A percentile compares a stretch with the other conserved stretches of the same genome.
phyloP scores from a whole-genome alignment of 2,329 filamentous ascomycete genomes.

The Raffaelea ambrosiae region DNA sequence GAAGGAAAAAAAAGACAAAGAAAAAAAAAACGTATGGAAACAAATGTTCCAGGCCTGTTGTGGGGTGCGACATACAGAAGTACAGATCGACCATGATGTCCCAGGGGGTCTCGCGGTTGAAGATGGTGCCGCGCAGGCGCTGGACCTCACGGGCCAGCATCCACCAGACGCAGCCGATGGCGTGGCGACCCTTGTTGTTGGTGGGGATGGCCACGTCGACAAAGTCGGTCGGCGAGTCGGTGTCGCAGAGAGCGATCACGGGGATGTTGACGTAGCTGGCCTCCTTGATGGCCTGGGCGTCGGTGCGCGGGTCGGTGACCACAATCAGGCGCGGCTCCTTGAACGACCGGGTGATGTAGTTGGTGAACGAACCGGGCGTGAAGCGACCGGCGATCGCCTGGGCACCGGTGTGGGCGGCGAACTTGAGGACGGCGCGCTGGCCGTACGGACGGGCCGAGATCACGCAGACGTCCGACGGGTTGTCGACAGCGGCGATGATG shows the following conservation, averaged over 20 bases:
- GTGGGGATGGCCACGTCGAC: slow-evolving; percentile 99
- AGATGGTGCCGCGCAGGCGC: slow-evolving; percentile 93
- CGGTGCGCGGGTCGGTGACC: slow-evolving; percentile 98
- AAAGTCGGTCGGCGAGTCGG: slow-evolving; percentile 98
- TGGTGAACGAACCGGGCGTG: slow-evolving; percentile 99
- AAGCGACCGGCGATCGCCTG: slow-evolving; percentile 98
- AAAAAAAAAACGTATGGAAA: not conserved
- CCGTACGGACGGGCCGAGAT: slow-evolving; percentile 99
- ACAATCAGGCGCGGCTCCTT: slow-evolving; percentile 99
- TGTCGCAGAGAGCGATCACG: slow-evolving; percentile 98
- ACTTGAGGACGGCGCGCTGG: slow-evolving; percentile 99
- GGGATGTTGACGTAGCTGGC: slow-evolving; percentile 99
- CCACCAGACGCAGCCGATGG: slow-evolving; percentile 99
- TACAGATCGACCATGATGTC: slow-evolving; percentile 99
- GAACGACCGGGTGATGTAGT: slow-evolving; percentile 99
- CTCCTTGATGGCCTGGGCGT: slow-evolving; percentile 99
- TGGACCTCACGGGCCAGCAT: slow-evolving; percentile 99
- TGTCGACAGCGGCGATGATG: slow-evolving; percentile 98
- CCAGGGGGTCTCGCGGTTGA: slow-evolving; percentile 94
- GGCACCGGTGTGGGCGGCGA: slow-evolving; percentile 96
- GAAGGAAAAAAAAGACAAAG: not conserved
- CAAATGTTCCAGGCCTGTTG: not conserved
- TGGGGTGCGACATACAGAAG: slow-evolving; percentile 62
- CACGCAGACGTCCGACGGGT: slow-evolving; percentile 98
- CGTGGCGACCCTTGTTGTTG: slow-evolving; percentile 99